Conservation (phyloP, 495 filamentous ascomycete genomes). For the Melanomma pulvis-pyrius region DNA sequence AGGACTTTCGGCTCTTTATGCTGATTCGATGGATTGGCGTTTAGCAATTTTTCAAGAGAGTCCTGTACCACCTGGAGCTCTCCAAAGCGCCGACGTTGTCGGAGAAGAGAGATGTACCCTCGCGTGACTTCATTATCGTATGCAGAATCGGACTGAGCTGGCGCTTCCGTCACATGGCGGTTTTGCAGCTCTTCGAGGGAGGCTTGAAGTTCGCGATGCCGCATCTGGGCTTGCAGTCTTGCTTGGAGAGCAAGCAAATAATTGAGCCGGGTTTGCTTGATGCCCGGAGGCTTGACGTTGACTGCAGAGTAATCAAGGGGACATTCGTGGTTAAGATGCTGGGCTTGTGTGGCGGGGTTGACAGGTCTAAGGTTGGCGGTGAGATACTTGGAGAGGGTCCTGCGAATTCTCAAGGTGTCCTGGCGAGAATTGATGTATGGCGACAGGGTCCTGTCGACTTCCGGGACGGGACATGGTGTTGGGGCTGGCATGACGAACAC, state of each 20-base stretch:
- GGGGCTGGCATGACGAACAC: background rate
- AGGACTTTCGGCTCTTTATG: slow-evolving; percentile 17
- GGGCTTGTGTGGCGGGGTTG: slow-evolving; percentile 7
- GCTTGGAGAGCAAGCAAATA: slow-evolving; percentile 41
- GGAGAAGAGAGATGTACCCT: slow-evolving; percentile 26
- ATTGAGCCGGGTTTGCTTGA: slow-evolving; percentile 24
- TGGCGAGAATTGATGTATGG: slow-evolving; percentile 40
- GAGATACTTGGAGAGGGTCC: slow-evolving; percentile 32
- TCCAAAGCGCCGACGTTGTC: slow-evolving; percentile 27
- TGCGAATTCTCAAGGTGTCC: slow-evolving; percentile 37
- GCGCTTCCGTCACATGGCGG: slow-evolving; percentile 11
- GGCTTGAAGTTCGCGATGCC: slow-evolving; percentile 34
- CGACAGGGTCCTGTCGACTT: slow-evolving; percentile 36
- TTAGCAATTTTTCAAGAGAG: slow-evolving; percentile 31
- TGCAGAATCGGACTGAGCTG: slow-evolving; percentile 8
- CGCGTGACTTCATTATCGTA: slow-evolving; percentile 29
- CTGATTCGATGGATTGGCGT: slow-evolving; percentile 6
- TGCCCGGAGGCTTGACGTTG: slow-evolving; percentile 3
- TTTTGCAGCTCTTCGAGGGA: slow-evolving; percentile 27
- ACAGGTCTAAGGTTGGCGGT: slow-evolving; percentile 11
- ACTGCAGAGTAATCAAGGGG: background rate
- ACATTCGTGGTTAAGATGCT: slow-evolving; percentile 6
- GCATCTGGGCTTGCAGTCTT: slow-evolving; percentile 26
- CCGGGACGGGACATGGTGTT: slow-evolving; percentile 34
- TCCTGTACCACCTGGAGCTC: slow-evolving; percentile 32